Evolutionary conservation across 345 rosid species (phyloP), one percentile per base, ranked within the genome.

Genomic region (Dovyalis caffra): DNA sequence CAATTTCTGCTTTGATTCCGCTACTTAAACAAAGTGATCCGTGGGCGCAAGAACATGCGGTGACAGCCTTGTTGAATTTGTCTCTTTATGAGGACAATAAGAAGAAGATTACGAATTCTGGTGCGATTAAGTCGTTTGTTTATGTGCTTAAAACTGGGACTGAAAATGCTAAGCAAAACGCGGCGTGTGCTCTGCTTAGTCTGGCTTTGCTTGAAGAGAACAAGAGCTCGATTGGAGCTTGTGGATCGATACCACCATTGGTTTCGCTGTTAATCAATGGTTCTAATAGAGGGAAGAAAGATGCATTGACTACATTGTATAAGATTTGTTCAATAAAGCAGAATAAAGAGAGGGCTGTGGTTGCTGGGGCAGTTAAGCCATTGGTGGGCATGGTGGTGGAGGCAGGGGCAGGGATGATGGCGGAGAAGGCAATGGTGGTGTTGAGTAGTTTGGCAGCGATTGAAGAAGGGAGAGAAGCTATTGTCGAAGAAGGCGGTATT

Each of bases 341-440:
- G 71, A 95, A 95, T 78, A 95, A 95, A 73, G 97, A 93, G 88
- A 89, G 97, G 80, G 97, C 98, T 2, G 92, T 95, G 43, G 85
- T 76, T 20, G 97, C 98, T 0, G 98, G 99, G 2, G 99, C 89
- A 0, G 98, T 95, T 73, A 87, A 85, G 93, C 98, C 99, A 10
- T 67, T 95, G 80, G 92, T 93, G 73, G 89, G 70, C 37, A 81
- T 95, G 81, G 92, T 91, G 72, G 88, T 77, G 6, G 97, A 92
- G 85, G 91, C 88, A 74, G 97, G 93, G 33, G 76, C 83, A 23
- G 97, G 98, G n/a, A 85, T 93, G 25, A 85, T 93, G 95, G 88
- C 94, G 38, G 98, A 95, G 91, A 95, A 95, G 79, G 98, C 98
- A 20, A 90, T 93, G 97, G 99, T 92, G 38, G 91, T 95, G 28